These are phyloP conservation scores for Penicillium canescens DNA, from an alignment of 495 filamentous ascomycete genomes.

Conservation along the genomic window DNA sequence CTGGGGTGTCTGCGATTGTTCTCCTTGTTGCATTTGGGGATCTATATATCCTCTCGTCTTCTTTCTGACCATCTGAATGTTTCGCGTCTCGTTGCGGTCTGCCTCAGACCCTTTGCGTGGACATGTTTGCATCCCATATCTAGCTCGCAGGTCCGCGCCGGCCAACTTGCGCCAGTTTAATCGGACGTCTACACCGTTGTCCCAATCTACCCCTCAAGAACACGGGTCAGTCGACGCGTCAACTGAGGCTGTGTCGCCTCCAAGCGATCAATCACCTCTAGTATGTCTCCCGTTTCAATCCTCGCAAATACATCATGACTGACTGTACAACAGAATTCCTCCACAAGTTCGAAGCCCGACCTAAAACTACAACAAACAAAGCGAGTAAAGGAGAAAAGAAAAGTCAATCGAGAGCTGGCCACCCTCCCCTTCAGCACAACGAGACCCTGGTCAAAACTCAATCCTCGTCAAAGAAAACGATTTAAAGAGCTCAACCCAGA, in stretches of 20 bases:
- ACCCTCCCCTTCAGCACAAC: no score
- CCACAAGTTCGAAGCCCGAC: no score
- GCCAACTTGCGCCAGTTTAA: constrained; percentile 32
- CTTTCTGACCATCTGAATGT: constrained; percentile 30
- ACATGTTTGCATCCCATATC: constrained; percentile 40
- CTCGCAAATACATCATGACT: no score
- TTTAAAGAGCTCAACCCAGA: no score
- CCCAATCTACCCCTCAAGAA: neutral
- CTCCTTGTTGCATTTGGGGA: neutral
- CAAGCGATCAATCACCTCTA: neutral
- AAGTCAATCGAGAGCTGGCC: no score
- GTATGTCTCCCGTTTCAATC: neutral
- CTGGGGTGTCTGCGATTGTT: neutral
- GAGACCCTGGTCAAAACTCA: no score
- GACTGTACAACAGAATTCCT: no score
- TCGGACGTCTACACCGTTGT: constrained; percentile 14
- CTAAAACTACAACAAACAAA: no score
- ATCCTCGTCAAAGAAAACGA: no score
- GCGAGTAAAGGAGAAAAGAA: no score
- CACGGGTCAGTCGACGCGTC: neutral
- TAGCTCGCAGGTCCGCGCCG: constrained; percentile 27
- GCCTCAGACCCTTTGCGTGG: constrained; percentile 38
- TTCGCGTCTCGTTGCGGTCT: constrained; percentile 43
- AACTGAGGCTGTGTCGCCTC: neutral
- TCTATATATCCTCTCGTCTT: constrained; percentile 3